Conservation (phyloP, 805 yeast genomes). For the Myxozyma vanderwaltii region DNA sequence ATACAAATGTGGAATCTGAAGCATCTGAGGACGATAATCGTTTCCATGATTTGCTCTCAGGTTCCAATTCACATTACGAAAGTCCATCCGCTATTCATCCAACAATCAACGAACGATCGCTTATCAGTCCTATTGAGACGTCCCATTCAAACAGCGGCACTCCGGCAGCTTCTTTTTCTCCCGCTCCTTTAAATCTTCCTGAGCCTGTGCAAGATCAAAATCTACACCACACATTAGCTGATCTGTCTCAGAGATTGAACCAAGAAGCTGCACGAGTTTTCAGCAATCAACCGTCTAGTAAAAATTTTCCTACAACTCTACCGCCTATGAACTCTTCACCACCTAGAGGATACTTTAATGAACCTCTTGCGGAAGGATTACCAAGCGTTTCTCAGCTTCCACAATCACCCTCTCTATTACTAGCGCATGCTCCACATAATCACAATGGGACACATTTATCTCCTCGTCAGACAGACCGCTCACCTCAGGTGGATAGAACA, state of each 20-base stretch:
- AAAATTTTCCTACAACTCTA: background rate
- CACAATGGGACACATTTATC: background rate
- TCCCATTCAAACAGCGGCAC: background rate
- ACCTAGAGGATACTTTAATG: slow-evolving; percentile 7
- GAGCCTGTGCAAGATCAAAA: background rate
- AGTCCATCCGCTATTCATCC: background rate
- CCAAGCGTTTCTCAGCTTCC: background rate
- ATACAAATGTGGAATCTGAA: background rate
- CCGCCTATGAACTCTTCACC: background rate
- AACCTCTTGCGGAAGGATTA: background rate
- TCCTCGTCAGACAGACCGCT: background rate
- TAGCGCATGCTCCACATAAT: background rate
- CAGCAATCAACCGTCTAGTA: background rate
- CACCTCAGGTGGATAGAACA: no score
- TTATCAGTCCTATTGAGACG: background rate
- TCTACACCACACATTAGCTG: background rate
- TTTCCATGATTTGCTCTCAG: slow-evolving; percentile 1
- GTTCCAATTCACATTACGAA: background rate
- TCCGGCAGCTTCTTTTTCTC: background rate
- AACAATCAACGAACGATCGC: background rate
- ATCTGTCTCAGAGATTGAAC: background rate
- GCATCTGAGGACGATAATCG: background rate
- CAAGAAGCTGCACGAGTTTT: background rate
- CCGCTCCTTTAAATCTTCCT: background rate
- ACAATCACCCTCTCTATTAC: background rate